A percentile compares a stretch with the other conserved stretches of the same genome.
Evolutionary conservation across 306 rosid species (phyloP).

Genomic region (Vachellia collinsii): DNA sequence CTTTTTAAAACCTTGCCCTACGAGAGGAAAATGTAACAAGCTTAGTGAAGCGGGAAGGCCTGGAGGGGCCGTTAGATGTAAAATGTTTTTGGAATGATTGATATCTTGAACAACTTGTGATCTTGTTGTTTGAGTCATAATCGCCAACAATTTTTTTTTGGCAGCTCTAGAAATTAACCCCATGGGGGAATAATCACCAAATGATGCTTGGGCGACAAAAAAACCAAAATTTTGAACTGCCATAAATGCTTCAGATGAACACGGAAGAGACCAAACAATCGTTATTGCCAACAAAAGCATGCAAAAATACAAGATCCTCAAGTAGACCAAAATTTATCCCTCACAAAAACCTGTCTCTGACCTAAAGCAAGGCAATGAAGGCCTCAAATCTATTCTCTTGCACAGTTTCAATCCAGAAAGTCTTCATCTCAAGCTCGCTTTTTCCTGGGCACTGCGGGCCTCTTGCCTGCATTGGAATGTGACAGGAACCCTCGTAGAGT

Average conservation of each 20-base stretch:
- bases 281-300: background rate
- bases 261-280: background rate
- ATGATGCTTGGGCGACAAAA: background rate
- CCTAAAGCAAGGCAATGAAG: background rate
- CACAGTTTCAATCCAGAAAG: too few relatives aligned
- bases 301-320: background rate
- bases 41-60: background rate
- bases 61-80: background rate
- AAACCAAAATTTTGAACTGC: background rate
- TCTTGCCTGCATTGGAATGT: background rate
- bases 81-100: background rate
- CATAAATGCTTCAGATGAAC: background rate
- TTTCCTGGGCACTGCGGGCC: background rate
- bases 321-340: background rate
- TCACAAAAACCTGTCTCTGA: background rate
- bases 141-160: background rate
- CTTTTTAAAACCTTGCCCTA: too few relatives aligned
- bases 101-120: too few relatives aligned
- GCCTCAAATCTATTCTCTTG: background rate
- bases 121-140: background rate
- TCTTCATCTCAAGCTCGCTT: background rate
- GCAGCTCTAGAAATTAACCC: background rate
- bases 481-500: conserved; percentile 30
- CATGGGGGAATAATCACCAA: background rate
- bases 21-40: too few relatives aligned